Conservation (phyloP, 768 basidiomycete genomes). For the Boletus pseudopeckii region DNA sequence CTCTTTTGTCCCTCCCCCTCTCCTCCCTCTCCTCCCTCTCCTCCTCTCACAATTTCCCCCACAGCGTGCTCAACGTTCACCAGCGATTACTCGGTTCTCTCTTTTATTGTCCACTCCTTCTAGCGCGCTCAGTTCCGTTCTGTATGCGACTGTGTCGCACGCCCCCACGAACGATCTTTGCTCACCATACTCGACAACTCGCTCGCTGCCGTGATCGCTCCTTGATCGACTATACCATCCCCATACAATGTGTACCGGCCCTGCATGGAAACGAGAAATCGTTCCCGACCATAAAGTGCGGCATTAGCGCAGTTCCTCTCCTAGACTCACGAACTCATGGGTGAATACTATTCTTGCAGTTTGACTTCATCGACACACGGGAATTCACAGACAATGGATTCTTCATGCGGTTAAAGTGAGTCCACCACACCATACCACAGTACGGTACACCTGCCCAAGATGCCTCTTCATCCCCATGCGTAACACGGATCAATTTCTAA, state of each 20-base stretch:
- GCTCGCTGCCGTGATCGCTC: conserved; percentile 23
- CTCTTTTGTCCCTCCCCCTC: conserved; percentile 13
- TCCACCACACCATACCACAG: background rate
- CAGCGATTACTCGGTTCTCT: conserved; percentile 18
- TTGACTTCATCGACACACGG: conserved; percentile 92
- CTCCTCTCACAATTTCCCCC: conserved; percentile 18
- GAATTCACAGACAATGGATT: conserved; percentile 91
- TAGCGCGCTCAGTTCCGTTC: conserved; percentile 12
- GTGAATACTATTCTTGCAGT: conserved; percentile 47
- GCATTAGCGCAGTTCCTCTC: background rate
- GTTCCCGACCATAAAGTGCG: conserved; percentile 96
- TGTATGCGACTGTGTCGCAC: conserved; percentile 37
- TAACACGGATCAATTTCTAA: conserved; percentile 8
- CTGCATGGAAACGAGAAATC: conserved; percentile 95
- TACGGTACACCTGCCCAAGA: background rate
- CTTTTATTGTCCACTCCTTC: conserved; percentile 25
- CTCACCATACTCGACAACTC: conserved; percentile 22
- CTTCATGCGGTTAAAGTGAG: conserved; percentile 82
- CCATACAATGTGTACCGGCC: conserved; percentile 45
- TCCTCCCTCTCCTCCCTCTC: too few relatives aligned
- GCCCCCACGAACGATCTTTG: conserved; percentile 23
- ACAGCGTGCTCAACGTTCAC: conserved; percentile 1
- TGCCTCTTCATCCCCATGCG: background rate
- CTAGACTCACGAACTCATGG: background rate
- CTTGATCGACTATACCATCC: conserved; percentile 7